phyloP scores from a whole-genome alignment of 2,329 filamentous ascomycete species.

The Calycina herbarum region DNA sequence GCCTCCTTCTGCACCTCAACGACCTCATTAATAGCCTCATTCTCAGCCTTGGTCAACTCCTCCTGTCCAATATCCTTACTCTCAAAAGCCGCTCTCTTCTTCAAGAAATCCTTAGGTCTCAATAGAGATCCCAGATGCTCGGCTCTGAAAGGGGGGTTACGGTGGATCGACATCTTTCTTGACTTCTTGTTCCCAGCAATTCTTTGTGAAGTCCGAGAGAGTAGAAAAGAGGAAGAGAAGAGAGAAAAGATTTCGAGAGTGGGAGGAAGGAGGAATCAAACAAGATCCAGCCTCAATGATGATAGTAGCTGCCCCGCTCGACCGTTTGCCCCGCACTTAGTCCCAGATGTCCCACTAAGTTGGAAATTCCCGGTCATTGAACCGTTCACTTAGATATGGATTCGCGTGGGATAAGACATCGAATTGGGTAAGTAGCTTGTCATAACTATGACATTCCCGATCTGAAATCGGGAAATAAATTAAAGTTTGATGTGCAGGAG shows the following conservation, averaged over 20 bases:
- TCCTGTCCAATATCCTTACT: constrained; percentile 47
- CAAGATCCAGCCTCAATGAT: background rate
- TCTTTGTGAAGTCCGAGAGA: background rate
- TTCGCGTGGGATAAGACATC: background rate
- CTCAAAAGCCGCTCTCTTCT: constrained; percentile 55
- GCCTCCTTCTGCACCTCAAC: constrained; percentile 59
- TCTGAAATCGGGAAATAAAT: background rate
- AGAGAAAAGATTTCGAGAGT: too few relatives aligned
- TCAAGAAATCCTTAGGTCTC: constrained; percentile 56
- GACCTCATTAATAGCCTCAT: constrained; percentile 57
- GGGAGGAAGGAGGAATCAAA: too few relatives aligned
- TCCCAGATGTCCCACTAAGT: background rate
- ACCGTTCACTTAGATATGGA: background rate
- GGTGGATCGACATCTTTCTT: constrained; percentile 24
- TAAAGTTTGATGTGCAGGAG: too few relatives aligned
- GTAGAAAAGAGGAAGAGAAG: too few relatives aligned
- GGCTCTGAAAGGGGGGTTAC: constrained; percentile 51
- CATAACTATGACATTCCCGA: background rate
- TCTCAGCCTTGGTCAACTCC: constrained; percentile 50
- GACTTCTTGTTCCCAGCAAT: background rate
- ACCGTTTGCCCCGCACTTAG: constrained; percentile 9
- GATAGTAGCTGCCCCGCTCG: background rate
- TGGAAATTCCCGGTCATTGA: background rate
- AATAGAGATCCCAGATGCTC: constrained; percentile 66
- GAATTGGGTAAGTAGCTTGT: constrained; percentile 4